A percentile compares a stretch with the other conserved stretches of the same genome.
Evolutionary conservation across 108 stramenopile species (phyloP).

Genomic region (Cyclotella atomus): DNA sequence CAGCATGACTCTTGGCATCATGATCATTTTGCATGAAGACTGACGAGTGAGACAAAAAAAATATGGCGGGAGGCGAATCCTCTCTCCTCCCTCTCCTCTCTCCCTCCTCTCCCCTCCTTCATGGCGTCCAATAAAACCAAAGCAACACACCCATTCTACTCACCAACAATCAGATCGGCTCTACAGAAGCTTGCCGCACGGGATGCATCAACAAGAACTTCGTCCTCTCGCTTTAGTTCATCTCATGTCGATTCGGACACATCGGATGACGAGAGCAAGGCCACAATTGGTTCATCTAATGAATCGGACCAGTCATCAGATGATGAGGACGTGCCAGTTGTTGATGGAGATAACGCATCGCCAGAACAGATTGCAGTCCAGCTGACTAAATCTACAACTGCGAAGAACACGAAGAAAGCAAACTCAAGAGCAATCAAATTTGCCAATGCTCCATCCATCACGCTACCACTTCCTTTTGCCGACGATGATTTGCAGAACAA

Average conservation of each 20-base stretch:
- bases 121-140: not conserved
- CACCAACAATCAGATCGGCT: not conserved
- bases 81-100: too few relatives aligned
- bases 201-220: not conserved
- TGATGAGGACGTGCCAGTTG: too few relatives aligned
- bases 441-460: constrained; percentile 31
- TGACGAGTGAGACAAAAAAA: too few relatives aligned
- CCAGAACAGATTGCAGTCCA: too few relatives aligned
- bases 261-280: not conserved
- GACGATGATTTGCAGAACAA: not conserved
- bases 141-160: constrained; percentile 4
- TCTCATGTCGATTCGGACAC: not conserved
- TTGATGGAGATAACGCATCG: too few relatives aligned
- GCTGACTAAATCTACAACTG: too few relatives aligned
- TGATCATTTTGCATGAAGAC: too few relatives aligned
- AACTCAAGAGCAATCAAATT: constrained; percentile 19
- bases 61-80: too few relatives aligned
- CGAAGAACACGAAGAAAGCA: constrained; percentile 11
- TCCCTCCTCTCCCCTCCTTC: too few relatives aligned
- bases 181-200: not conserved
- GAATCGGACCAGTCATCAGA: not conserved
- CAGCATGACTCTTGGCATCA: too few relatives aligned
- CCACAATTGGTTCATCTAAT: not conserved
- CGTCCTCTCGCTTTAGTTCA: not conserved
- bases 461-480: constrained; percentile 10